A percentile compares a stretch with the other conserved stretches of the same genome.
Evolutionary conservation across 1,284 basidiomycete species (phyloP).

Genomic region (Naganishia cerealis): DNA sequence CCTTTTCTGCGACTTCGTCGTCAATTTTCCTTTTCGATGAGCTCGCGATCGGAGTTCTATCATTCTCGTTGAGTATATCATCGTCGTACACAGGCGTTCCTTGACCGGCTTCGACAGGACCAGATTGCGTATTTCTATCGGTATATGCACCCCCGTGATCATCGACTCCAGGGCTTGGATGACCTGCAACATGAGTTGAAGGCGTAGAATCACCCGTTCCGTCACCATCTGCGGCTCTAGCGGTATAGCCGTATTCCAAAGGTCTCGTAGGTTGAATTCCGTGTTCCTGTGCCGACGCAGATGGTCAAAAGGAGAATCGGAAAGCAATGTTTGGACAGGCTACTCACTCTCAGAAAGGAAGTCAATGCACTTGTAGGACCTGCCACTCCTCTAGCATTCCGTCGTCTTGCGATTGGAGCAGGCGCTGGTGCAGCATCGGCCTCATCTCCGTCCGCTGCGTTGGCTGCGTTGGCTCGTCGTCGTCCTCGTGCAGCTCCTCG

Average conservation of each 20-base stretch:
- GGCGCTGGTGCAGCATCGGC: slow-evolving; percentile 6
- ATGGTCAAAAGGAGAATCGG: not conserved
- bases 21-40: slow-evolving; percentile 34
- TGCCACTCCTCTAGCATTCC: slow-evolving; percentile 58
- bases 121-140: slow-evolving; percentile 42
- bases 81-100: slow-evolving; percentile 38
- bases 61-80: slow-evolving; percentile 22
- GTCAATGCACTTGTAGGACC: slow-evolving; percentile 90
- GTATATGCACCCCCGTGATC: slow-evolving; percentile 47
- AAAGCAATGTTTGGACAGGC: not conserved
- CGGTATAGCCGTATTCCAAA: slow-evolving; percentile 17
- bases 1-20: slow-evolving; percentile 39
- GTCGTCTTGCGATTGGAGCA: slow-evolving; percentile 22
- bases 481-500: too few species aligned
- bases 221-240: slow-evolving; percentile 26
- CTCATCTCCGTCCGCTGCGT: not conserved
- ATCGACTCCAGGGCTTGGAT: slow-evolving; percentile 35
- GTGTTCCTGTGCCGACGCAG: slow-evolving; percentile 41
- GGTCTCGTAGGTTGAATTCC: slow-evolving; percentile 49
- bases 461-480: slow-evolving; percentile 11
- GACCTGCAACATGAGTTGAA: slow-evolving; percentile 29
- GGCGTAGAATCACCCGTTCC: slow-evolving; percentile 10
- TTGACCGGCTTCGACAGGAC: slow-evolving; percentile 42
- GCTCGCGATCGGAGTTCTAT: slow-evolving; percentile 21
- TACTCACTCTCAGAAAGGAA: slow-evolving; percentile 76